A percentile compares a stretch with the other conserved stretches of the same genome.
These are phyloP conservation scores for Paxillus ammoniavirescens DNA, from an alignment of 768 basidiomycete genomes.

Conservation along the genomic window DNA sequence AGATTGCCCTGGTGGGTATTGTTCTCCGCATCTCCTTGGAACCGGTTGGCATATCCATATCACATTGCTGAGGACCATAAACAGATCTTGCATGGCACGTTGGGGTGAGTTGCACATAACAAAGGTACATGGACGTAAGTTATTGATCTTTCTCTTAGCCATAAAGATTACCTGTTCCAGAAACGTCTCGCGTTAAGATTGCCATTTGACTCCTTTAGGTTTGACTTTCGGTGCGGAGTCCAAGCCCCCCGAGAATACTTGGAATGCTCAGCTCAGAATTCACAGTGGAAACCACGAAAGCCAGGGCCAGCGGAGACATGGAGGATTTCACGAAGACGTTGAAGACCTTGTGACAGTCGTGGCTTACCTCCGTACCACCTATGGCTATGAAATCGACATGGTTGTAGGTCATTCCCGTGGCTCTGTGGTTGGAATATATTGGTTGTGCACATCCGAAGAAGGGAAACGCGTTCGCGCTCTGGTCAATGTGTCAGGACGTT, in stretches of 20 bases:
- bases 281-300: conserved; percentile 77
- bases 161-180: conserved; percentile 85
- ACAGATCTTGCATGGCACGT: conserved; percentile 76
- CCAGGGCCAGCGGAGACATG: conserved; percentile 61
- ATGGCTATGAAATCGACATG: conserved; percentile 68
- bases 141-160: conserved; percentile 41
- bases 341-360: conserved; percentile 68
- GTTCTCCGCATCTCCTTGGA: conserved; percentile 2
- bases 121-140: neutral
- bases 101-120: conserved; percentile 53
- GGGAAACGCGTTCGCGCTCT: conserved; percentile 56
- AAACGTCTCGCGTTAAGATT: conserved; percentile 63
- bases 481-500: conserved; percentile 75
- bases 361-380: conserved; percentile 51
- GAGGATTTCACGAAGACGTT: conserved; percentile 57
- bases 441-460: conserved; percentile 64
- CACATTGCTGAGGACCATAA: conserved; percentile 15
- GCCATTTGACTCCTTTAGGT: conserved; percentile 79
- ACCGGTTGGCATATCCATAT: conserved; percentile 1
- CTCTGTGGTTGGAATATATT: conserved; percentile 62
- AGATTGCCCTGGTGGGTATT: conserved; percentile 60
- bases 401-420: conserved; percentile 81
- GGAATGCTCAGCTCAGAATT: conserved; percentile 2
- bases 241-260: conserved; percentile 1
- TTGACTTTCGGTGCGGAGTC: conserved; percentile 73